phyloP scores from a whole-genome alignment of 495 filamentous ascomycete genomes.

The Astrocystis sublimbata region DNA sequence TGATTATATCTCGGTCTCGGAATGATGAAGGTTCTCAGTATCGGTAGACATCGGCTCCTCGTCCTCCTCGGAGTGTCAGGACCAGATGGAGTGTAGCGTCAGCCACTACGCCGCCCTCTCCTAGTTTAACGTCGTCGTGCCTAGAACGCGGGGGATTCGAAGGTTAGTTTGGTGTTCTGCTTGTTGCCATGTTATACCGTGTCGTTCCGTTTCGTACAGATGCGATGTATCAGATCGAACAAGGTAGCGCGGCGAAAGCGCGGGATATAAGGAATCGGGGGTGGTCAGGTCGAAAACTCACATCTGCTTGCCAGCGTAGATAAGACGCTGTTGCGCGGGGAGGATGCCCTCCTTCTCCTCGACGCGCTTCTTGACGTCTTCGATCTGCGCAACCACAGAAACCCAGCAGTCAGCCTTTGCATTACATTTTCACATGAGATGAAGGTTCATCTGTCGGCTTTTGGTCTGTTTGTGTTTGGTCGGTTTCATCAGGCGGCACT shows the following conservation, averaged over 20 bases:
- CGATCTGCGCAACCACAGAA: slow-evolving; percentile 59
- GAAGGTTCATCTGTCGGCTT: background rate
- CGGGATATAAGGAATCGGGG: background rate
- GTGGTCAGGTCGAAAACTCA: slow-evolving; percentile 42
- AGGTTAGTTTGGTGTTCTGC: too few relatives aligned
- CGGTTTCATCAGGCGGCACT: background rate
- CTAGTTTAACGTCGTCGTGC: slow-evolving; percentile 67
- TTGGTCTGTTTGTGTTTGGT: background rate
- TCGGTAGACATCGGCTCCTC: slow-evolving; percentile 51
- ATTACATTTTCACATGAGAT: background rate
- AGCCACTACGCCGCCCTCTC: slow-evolving; percentile 84
- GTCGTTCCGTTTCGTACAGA: too few relatives aligned
- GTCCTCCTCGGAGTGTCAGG: slow-evolving; percentile 80
- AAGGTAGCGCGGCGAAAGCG: too few relatives aligned
- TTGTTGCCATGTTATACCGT: background rate
- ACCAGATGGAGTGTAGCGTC: slow-evolving; percentile 95
- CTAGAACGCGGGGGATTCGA: slow-evolving; percentile 47
- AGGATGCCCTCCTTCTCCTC: slow-evolving; percentile 99
- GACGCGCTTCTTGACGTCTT: slow-evolving; percentile 94
- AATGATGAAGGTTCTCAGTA: background rate
- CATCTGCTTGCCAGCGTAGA: slow-evolving; percentile 98
- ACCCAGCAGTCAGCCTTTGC: slow-evolving; percentile 6
- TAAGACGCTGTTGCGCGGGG: slow-evolving; percentile 93
- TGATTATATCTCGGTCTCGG: background rate
- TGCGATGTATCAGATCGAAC: background rate